Conservation (phyloP, 305 asterid genomes). For the Fraxinus latifolia region DNA sequence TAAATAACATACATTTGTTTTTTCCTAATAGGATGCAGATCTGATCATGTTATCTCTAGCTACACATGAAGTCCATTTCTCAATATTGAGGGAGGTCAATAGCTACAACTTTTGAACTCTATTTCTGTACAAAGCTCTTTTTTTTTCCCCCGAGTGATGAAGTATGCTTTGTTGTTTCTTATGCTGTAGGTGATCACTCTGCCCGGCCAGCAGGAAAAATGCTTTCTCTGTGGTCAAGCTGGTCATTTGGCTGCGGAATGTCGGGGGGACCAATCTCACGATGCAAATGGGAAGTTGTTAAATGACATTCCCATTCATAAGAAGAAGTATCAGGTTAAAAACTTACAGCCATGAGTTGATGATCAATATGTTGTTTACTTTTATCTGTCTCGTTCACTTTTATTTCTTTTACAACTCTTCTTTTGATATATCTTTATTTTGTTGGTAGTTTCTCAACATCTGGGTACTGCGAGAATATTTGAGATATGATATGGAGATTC, state of each 20-base stretch:
- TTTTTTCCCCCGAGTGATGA: background rate
- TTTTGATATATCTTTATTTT: conserved; percentile 28
- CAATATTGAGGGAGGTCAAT: conserved; percentile 93
- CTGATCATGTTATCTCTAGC: conserved; percentile 95
- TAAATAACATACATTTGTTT: conserved; percentile 23
- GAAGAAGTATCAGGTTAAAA: conserved; percentile 86
- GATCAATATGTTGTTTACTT: conserved; percentile 24
- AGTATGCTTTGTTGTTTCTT: background rate
- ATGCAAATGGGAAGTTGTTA: conserved; percentile 44
- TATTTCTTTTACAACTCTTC: conserved; percentile 21
- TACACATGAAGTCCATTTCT: conserved; percentile 94
- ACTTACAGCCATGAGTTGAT: conserved; percentile 18
- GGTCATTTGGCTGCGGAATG: conserved; percentile 94
- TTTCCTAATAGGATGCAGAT: conserved; percentile 73
- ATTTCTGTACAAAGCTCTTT: background rate
- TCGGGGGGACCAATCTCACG: conserved; percentile 42
- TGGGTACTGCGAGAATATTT: conserved; percentile 95
- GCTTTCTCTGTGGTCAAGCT: conserved; percentile 81
- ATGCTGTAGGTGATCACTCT: conserved; percentile 64
- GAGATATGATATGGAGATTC: conserved; percentile 78
- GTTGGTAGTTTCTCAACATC: conserved; percentile 73
- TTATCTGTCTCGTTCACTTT: conserved; percentile 6
- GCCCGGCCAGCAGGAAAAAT: conserved; percentile 88
- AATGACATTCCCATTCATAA: conserved; percentile 70
- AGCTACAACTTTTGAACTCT: conserved; percentile 17